Base-by-base conservation (phyloP, 2,329 filamentous ascomycete species). In the Xylariaceae sp. region DNA sequence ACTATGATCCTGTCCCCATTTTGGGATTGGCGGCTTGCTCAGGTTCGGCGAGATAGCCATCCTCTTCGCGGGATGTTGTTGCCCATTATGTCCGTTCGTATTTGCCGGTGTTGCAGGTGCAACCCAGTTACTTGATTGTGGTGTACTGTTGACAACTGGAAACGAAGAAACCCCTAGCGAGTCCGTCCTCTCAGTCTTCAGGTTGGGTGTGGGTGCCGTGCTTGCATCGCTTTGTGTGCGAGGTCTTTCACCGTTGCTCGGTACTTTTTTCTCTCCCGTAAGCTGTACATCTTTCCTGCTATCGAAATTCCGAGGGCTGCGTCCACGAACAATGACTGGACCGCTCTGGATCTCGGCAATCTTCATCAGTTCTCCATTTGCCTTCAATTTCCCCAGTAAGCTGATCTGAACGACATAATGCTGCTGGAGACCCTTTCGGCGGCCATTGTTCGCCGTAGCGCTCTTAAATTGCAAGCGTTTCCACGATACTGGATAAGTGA, bases 381-480 rank as follows among this genome's bases (percentile, higher is more conserved):
- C 72, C 47, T 80, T 76, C n/a, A 90, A 75, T 48, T 88, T 93
- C 17, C 88, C 91, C 36, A 94, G 75, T 10, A 97, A 79, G 69
- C 87, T 91, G 53, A 97, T 84, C 55, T 90, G 86, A 44, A 97
- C 89, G 1, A 95, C 81, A 67, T 97, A 97, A 69, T 97, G 92
- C 69, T 97, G 93, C 68, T 97, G 93, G 43, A 97, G 75, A 58
- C 96, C 93, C 72, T 97, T 97, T 60, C 93, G 82, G 48, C 93
- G 83, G 12, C 93, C 93, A 66, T 97, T 97, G 69, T 97, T 97
- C 46, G 93, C 93, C 1, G 93, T 97, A 2, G 93, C 93, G 62
- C 96, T 94, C 64, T 96, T 89, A 71, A 97, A 97, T 69, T 97
- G 93, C 52, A 97, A 73, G 48, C 93, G 80, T 71, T 96, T 97